Base-by-base conservation (phyloP, 2,329 filamentous ascomycete species). In the Thelonectria blattea region DNA sequence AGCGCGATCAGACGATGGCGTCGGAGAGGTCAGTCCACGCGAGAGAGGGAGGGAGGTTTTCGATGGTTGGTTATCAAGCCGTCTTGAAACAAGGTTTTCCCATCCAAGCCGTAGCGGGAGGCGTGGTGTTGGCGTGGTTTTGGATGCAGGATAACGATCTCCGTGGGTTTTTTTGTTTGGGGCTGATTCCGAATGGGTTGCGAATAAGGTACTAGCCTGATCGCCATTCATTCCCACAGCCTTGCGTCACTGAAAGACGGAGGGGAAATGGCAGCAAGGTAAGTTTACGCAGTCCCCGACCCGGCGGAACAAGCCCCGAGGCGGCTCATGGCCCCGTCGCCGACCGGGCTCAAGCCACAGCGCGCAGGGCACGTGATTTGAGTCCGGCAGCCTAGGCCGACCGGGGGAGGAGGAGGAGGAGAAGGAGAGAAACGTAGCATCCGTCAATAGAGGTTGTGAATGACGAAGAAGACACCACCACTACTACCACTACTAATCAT, bases 301-400 rank as follows among this genome's bases (percentile, higher is more conserved):
- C 43, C 18, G 20, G 18, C 17, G 11, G 6, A 6, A 15, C 22
- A 47, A 47, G 42, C 17, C 42, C 17, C 47, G 45, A 50, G 46
- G 15, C 52, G 46, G 37, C 12, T 20, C 41, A 39, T 18, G 42
- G 47, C 51, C 56, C 63, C 47, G 18, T 47, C 50, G 27, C 32
- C 37, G 47, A 41, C 32, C 41, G 52, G 54, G 53, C 53, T 55
- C 41, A 68, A 71, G 63, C 64, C 70, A 70, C 67, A 66, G 64
- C 64, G 64, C 61, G 51, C 52, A 14, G 52, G 9, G 48, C 69
- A 73, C 71, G 69, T 72, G 71, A 73, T 49, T 39, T n/a, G n/a
- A 20, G 17, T n/a, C 22, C 17, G 42, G 14, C 37, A 18, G 45
- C 42, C 47, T 41, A 50, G 45, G 48, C 24, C 39, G 24, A 18